Base-by-base conservation (phyloP, 805 yeast genomes). In the Candida pseudoglaebosa region DNA sequence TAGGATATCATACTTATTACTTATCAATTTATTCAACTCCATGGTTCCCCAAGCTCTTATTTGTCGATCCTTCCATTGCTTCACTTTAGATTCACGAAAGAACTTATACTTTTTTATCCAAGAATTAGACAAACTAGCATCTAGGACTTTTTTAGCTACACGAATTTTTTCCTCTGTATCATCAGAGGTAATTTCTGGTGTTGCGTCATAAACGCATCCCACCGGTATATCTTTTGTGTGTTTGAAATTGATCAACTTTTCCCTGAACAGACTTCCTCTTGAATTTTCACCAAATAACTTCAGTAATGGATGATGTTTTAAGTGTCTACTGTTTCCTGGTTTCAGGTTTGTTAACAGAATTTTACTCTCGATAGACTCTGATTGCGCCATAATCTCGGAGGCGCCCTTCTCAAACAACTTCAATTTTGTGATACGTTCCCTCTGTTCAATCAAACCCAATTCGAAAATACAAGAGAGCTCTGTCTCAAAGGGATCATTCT, bases 401-500 rank as follows among this genome's bases (percentile, higher is more conserved):
- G 43, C 43, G 39, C 45, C 50, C 33, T 63, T 59, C 12, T 69
- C 70, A 32, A 68, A 70, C 9, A 60, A 40, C 4, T 66, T 56
- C 29, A 47, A 37, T 34, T 84, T 80, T 17, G 75, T 76, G 9
- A 76, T 36, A 44, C 96, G 68, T 37, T 69, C 64, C 46, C 66
- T 70, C 53, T 87, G 95, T 48, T 82, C 91, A n/a, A 69, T 42
- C 15, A 62, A 36, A 1, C 95, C 95, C 8, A 83, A 67, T 48
- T 82, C 81, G 50, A 73, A 80, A 19, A 82, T 76, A 51, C 77
- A 66, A 16, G 77, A 73, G 34, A 90, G 61, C 49, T 86, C 81
- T 5, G 80, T 68, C 58, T 91, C 98, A 56, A 90, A 89, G 5
- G 95, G 91, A 59, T 91, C 97, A 57, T 86, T 95, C 40, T 86